Evolutionary conservation across 1,139 yeast species (phyloP).

Genomic region (Nakaseomyces nivariensis): DNA sequence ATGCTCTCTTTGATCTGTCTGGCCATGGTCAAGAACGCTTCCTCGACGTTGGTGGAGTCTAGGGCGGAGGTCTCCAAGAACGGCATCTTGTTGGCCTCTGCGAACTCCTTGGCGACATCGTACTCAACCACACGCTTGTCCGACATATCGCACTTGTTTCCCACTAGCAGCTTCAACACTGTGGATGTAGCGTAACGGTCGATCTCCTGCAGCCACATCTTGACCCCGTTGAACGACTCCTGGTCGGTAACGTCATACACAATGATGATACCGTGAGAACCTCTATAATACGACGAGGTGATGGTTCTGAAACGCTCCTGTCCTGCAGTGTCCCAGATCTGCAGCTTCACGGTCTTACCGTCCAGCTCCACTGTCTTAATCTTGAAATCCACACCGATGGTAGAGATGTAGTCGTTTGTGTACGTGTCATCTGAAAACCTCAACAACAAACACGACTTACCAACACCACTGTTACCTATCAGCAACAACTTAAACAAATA

Average conservation of each 20-base stretch:
- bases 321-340: constrained; percentile 99
- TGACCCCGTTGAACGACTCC: constrained; percentile 93
- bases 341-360: constrained; percentile 93
- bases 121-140: constrained; percentile 95
- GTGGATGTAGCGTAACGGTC: constrained; percentile 98
- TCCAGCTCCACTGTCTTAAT: constrained; percentile 94
- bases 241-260: constrained; percentile 98
- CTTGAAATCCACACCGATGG: constrained; percentile 97
- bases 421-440: constrained; percentile 97
- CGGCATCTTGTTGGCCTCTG: constrained; percentile 91
- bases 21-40: constrained; percentile 97
- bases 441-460: constrained; percentile 87
- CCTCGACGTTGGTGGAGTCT: constrained; percentile 93
- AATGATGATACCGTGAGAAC: constrained; percentile 96
- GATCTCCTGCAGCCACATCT: constrained; percentile 97
- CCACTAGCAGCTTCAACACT: constrained; percentile 89
- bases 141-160: constrained; percentile 90
- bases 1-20: constrained; percentile 95
- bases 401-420: constrained; percentile 93
- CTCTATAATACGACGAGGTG: constrained; percentile 95
- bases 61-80: constrained; percentile 95
- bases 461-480: constrained; percentile 98
- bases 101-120: constrained; percentile 95
- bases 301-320: constrained; percentile 97
- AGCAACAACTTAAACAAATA: constrained; percentile 85